These are phyloP conservation scores for Cordyceps militaris DNA, from an alignment of 2,329 filamentous ascomycete genomes.

Conservation along the genomic window DNA sequence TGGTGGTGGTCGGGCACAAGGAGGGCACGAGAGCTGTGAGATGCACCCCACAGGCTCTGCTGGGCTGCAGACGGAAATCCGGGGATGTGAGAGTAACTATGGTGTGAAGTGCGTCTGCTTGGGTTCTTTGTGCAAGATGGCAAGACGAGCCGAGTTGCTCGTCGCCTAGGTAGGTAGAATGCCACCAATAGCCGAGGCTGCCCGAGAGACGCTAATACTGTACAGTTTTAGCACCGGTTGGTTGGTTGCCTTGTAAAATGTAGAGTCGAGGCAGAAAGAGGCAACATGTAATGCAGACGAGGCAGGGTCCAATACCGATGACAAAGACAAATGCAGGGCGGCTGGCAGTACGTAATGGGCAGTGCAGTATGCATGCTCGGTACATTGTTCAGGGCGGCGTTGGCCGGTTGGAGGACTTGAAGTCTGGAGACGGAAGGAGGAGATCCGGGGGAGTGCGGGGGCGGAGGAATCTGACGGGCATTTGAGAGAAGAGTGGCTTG, in stretches of 20 bases:
- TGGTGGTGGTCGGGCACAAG: background rate
- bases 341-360: slow-evolving; percentile 2
- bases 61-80: background rate
- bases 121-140: background rate
- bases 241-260: too few relatives aligned
- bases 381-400: too few relatives aligned
- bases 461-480: background rate
- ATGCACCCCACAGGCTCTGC: background rate
- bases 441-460: too few relatives aligned
- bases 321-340: background rate
- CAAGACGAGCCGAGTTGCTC: too few relatives aligned
- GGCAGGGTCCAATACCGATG: background rate
- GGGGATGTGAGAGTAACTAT: background rate
- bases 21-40: background rate
- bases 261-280: too few relatives aligned
- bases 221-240: too few relatives aligned
- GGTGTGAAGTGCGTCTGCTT: background rate
- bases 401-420: too few relatives aligned
- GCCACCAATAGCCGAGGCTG: background rate
- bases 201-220: too few relatives aligned
- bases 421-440: too few relatives aligned
- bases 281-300: too few relatives aligned
- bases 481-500: background rate
- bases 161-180: background rate
- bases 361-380: too few relatives aligned